Base-by-base conservation (phyloP, 116 monocot species). In the Trichopus zeylanicus region DNA sequence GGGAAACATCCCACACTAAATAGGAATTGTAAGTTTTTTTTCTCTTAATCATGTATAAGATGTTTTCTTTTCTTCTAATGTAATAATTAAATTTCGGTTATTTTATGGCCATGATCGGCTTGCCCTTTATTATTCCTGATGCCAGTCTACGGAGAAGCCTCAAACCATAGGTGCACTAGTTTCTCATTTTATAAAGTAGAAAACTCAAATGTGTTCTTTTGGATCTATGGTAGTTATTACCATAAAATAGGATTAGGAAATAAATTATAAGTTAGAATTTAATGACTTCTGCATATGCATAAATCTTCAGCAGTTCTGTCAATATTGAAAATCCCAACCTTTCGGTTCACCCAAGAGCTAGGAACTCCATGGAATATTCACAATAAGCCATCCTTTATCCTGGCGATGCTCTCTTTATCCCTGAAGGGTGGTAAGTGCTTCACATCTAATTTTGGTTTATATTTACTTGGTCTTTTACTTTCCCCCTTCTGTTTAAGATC, bases 371-470 rank as follows among this genome's bases (percentile, higher is more conserved):
- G 51, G 76, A 89, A 33, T 71, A 83, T 70, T 85, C 86, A 29
- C 83, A 86, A 68, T 82, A 69, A 53, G 59, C 66, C 25, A 51
- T 80, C 74, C 83, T 94, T 61, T 48, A 86, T 63, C 25, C 73
- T 63, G 93, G 93, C 23, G 93, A 94, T 76, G 82, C 81, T 67
- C 73, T 94, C 59, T 94, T 89, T 67, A 88, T 94, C 71, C 93
- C 93, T 35, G 93, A 94, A 78, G 93, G 93, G 64, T 94, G 93
- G 93, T 89, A 89, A 75, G 57, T n/a, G 2, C 31, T 29, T 55
- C 22, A 34, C 20, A 49, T 4, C 60, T 60, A 10, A 29, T 12
- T 62, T 53, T 62, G 10, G 62, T 42, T n/a, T 18, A n/a, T n/a
- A n/a, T 15, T 55, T 55, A 28, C 25, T 55, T 55, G 55, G n/a